Conservation (phyloP, 2,329 filamentous ascomycete genomes). For the Emergomyces orientalis region DNA sequence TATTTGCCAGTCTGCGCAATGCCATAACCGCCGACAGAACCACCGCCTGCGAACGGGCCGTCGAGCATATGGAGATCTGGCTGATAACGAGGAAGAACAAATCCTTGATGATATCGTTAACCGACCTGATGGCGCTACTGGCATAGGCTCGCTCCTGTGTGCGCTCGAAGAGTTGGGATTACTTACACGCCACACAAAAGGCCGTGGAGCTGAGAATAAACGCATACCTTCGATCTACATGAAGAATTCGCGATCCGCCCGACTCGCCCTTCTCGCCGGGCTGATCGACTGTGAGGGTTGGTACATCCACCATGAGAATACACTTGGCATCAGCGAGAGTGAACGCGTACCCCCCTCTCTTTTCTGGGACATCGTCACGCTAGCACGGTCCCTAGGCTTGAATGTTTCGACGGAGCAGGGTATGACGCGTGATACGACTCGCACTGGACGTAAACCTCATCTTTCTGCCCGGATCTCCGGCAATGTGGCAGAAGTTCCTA, state of each 20-base stretch:
- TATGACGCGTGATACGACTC: constrained; percentile 4
- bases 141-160: constrained; percentile 10
- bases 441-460: constrained; percentile 8
- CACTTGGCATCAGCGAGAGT: constrained; percentile 13
- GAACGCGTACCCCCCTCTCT: constrained; percentile 11
- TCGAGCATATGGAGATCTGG: constrained; percentile 14
- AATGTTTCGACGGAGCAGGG: constrained; percentile 10
- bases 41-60: constrained; percentile 10
- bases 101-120: constrained; percentile 11
- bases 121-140: constrained; percentile 4
- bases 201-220: constrained; percentile 1
- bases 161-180: constrained; percentile 2
- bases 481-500: constrained; percentile 17
- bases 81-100: constrained; percentile 10
- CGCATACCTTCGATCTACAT: constrained; percentile 14
- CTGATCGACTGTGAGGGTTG: constrained; percentile 13
- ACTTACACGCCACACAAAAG: background rate
- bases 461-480: constrained; percentile 16
- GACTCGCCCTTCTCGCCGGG: constrained; percentile 13
- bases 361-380: constrained; percentile 15
- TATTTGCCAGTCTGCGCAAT: background rate
- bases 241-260: constrained; percentile 15
- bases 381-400: constrained; percentile 14
- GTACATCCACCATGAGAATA: constrained; percentile 12
- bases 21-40: background rate